A percentile compares a stretch with the other conserved stretches of the same genome.
Evolutionary conservation across 2,329 filamentous ascomycete species (phyloP).

Genomic region (Epichloe elymi): DNA sequence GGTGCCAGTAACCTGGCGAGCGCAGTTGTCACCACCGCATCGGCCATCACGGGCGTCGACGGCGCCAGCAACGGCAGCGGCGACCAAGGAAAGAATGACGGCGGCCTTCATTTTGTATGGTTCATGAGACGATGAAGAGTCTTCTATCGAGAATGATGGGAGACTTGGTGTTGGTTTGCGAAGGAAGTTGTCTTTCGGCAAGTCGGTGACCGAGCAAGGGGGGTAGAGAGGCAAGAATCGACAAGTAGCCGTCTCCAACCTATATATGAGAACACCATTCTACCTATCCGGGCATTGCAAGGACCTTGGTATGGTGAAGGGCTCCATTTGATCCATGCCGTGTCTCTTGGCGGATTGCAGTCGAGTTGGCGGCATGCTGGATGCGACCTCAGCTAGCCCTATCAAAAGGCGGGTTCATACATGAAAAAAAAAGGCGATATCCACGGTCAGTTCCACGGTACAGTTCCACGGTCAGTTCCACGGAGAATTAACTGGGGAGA

Average conservation of each 20-base stretch:
- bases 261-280: slow-evolving; percentile 2
- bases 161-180: background rate
- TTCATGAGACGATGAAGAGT: background rate
- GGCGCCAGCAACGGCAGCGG: slow-evolving; percentile 22
- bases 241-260: background rate
- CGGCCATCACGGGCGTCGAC: slow-evolving; percentile 23
- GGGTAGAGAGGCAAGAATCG: background rate
- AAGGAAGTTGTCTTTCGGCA: background rate
- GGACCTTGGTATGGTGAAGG: background rate
- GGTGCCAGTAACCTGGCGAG: slow-evolving; percentile 31
- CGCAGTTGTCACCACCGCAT: slow-evolving; percentile 30
- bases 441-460: too few species aligned
- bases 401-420: too few species aligned
- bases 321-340: background rate
- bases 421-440: too few species aligned
- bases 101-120: slow-evolving; percentile 28
- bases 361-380: background rate
- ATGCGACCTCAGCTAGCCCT: background rate
- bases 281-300: background rate
- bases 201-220: slow-evolving; percentile 1
- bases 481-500: too few species aligned
- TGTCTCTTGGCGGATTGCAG: slow-evolving; percentile 4
- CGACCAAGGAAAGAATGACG: slow-evolving; percentile 24
- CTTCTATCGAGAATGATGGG: background rate
- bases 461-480: too few species aligned